Evolutionary conservation across 306 rosid species (phyloP).

Genomic region (Spatholobus suberectus): DNA sequence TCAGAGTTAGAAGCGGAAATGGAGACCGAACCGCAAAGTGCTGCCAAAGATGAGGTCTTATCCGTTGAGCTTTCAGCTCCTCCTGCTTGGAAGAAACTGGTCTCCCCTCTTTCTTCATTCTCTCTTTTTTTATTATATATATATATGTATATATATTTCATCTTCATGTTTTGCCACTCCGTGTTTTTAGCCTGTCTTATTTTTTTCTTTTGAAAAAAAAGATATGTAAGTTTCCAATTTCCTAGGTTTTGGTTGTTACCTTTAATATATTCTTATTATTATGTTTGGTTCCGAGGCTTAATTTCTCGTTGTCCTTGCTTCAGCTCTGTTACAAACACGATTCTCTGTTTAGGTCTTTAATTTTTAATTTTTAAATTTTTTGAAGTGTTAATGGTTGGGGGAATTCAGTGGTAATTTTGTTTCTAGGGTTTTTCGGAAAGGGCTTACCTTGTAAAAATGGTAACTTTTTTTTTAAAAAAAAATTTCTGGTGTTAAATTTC

Average conservation of each 20-base stretch:
- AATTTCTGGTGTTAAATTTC: no score
- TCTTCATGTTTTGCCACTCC: no score
- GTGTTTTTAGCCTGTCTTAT: neutral
- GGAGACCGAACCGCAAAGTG: constrained; percentile 48
- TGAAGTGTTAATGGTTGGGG: neutral
- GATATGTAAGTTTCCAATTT: neutral
- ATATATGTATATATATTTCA: no score
- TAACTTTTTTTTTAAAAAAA: neutral
- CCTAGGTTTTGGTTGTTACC: neutral
- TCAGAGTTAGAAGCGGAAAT: neutral
- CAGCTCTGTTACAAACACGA: neutral
- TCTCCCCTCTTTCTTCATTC: constrained; percentile 4
- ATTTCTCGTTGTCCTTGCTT: neutral
- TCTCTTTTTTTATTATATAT: neutral
- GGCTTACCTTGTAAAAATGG: neutral
- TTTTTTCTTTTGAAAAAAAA: no score
- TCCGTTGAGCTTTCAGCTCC: constrained; percentile 93
- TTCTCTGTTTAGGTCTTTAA: neutral
- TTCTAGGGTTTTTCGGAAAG: neutral
- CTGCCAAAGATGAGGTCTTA: constrained; percentile 59
- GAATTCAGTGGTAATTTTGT: neutral
- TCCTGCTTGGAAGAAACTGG: constrained; percentile 93
- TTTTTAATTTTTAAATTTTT: neutral
- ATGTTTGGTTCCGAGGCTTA: neutral
- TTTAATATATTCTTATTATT: neutral